Evolutionary conservation across 1,284 basidiomycete genomes (phyloP), one percentile per base, ranked within the genome.

Genomic region (Microbotryomycetes sp.): DNA sequence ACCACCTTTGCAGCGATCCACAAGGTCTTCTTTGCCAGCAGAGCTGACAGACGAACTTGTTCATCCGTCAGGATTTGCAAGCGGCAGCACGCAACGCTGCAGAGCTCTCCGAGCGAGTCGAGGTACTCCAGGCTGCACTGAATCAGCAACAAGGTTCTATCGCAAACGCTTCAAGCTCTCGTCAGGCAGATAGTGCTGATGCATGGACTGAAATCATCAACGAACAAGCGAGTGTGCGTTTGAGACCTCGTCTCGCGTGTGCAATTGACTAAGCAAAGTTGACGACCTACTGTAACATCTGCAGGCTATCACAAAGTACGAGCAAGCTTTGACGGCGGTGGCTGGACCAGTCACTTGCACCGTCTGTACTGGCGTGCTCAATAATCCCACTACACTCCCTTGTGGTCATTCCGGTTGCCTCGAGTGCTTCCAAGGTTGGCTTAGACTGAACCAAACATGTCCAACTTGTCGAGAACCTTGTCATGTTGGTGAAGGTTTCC

Each of bases 141-240:
- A 54, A 54, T 36, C 31, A 54, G 36, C 12, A 9, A 19, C 36
- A 19, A 9, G n/a, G n/a, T n/a, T 32, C 32, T 16, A 12, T 22
- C 19, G 6, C 52, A 30, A 15, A 12, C n/a, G 16, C 22, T 14
- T 6, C 52, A 4, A 36, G 22, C 3, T n/a, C n/a, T n/a, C n/a
- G n/a, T n/a, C n/a, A 23, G 6, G 31, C 31, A n/a, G 52, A 36
- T 12, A 15, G 15, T 14, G 52, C 12, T 23, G 52, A 54, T 3
- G 31, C 36, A n/a, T 54, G 52, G 52, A 22, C 16, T 16, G 52
- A 31, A 15, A 54, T 54, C 32, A 36, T 54, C 32, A 36, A 54
- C 16, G 30, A 30, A 9, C 52, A 54, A 32, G 30, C 52, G 5
- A 36, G 36, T 25, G 52, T 54, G 9, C 6, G 32, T 36, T 29